Base-by-base conservation (phyloP, 2,329 filamentous ascomycete species). In the Pleurostoma richardsiae region DNA sequence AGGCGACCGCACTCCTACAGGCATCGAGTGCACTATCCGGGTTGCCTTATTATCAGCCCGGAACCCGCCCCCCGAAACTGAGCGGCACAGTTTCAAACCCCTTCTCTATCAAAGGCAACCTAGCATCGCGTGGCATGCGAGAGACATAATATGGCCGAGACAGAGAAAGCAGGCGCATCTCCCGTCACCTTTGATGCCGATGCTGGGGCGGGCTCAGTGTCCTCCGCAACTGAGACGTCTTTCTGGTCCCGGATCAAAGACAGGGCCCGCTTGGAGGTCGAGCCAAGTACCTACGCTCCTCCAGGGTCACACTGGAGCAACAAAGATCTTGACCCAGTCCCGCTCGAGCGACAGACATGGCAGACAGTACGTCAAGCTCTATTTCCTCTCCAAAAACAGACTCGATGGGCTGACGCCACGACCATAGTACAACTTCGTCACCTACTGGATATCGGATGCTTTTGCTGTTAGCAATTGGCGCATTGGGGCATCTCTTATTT, bases 211-310 rank as follows among this genome's bases (percentile, higher is more conserved):
- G 52, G 33, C 39, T 51, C 41, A 33, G 40, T 49, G 38, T 49
- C 41, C 10, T 46, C 43, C n/a, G 28, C 29, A 7, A 31, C 27
- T 5, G 41, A 29, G 11, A 36, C 8, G 8, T 42, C 39, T 33
- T 29, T 48, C 10, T 47, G 48, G 48, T 48, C 45, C 8, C 41
- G 48, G 7, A 30, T 48, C 30, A 43, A 43, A 28, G 40, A 33
- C 45, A 39, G 44, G 10, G 41, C 39, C 31, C 47, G 38, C 4
- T 31, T 50, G n/a, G 45, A 50, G 30, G 48, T 50, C 4, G 48
- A 50, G n/a, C 41, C 47, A 33, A 50, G 48, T 29, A 47, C 33
- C 6, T 50, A 48, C 39, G 48, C 48, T 26, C 48, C 48, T 10
- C 40, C 45, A 8, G 48, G 48, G 4, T 47, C 41, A 6, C 33